phyloP scores from a whole-genome alignment of 257 asterid species.

The Przewalskia tangutica region DNA sequence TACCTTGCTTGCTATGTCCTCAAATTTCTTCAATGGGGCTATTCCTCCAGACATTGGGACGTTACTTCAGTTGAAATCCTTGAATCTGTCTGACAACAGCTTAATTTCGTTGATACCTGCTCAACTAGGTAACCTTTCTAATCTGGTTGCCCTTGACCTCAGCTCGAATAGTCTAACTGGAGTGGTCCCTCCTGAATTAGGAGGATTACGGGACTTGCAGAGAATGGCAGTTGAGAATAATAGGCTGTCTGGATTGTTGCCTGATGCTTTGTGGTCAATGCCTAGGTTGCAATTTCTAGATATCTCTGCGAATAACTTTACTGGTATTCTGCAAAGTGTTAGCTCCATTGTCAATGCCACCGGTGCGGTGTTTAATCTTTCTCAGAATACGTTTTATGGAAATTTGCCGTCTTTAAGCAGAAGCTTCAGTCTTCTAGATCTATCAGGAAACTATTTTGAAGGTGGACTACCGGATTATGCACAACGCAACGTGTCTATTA shows the following conservation, averaged over 20 bases:
- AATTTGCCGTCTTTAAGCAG: slow-evolving; percentile 39
- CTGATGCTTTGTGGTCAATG: slow-evolving; percentile 53
- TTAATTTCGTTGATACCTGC: slow-evolving; percentile 71
- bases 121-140: slow-evolving; percentile 62
- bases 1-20: slow-evolving; percentile 50
- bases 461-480: slow-evolving; percentile 58
- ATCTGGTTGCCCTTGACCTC: slow-evolving; percentile 68
- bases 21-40: slow-evolving; percentile 51
- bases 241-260: slow-evolving; percentile 46
- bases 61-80: slow-evolving; percentile 36
- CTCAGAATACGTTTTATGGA: slow-evolving; percentile 67
- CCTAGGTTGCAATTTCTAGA: slow-evolving; percentile 57
- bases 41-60: slow-evolving; percentile 58
- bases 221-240: slow-evolving; percentile 39
- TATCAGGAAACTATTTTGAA: slow-evolving; percentile 71
- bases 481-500: slow-evolving; percentile 25
- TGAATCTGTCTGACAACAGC: slow-evolving; percentile 66
- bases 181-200: slow-evolving; percentile 37
- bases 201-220: slow-evolving; percentile 51
- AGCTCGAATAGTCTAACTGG: slow-evolving; percentile 61
- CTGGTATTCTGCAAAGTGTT: slow-evolving; percentile 47
- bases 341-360: slow-evolving; percentile 27
- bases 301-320: slow-evolving; percentile 66
- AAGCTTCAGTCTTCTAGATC: slow-evolving; percentile 45
- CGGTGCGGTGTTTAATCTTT: slow-evolving; percentile 39